Conservation (phyloP, 768 basidiomycete genomes). For the Filobasidium wieringae region DNA sequence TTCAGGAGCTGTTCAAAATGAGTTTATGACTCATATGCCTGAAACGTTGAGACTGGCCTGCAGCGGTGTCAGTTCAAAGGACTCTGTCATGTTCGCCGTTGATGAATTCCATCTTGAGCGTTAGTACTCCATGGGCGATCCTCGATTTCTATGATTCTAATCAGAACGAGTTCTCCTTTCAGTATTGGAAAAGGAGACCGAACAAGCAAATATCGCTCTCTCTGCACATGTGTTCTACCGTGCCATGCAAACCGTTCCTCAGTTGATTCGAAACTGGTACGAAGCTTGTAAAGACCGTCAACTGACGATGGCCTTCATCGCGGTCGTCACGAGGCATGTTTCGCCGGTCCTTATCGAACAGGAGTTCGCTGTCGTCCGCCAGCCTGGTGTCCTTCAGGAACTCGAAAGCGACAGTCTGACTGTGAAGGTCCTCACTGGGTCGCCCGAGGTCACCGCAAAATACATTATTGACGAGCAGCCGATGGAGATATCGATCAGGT, state of each 20-base stretch:
- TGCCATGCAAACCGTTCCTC: slow-evolving; percentile 67
- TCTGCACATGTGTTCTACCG: slow-evolving; percentile 84
- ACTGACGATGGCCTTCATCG: slow-evolving; percentile 59
- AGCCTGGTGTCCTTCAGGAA: slow-evolving; percentile 41
- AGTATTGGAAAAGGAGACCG: slow-evolving; percentile 30
- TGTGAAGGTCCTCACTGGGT: slow-evolving; percentile 58
- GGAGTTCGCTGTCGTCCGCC: slow-evolving; percentile 59
- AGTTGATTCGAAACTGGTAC: slow-evolving; percentile 74
- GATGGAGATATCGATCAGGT: slow-evolving; percentile 72
- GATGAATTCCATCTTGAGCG: slow-evolving; percentile 65
- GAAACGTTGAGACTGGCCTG: slow-evolving; percentile 53
- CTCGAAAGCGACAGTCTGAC: slow-evolving; percentile 60
- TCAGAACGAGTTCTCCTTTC: not conserved
- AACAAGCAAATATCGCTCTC: slow-evolving; percentile 47
- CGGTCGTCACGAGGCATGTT: slow-evolving; percentile 71
- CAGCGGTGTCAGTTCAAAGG: slow-evolving; percentile 56
- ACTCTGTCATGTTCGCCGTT: slow-evolving; percentile 71
- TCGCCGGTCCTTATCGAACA: slow-evolving; percentile 75
- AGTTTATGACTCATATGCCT: slow-evolving; percentile 64
- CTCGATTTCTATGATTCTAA: not conserved
- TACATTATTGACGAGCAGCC: slow-evolving; percentile 88
- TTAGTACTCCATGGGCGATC: slow-evolving; percentile 2
- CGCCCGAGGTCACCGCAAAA: slow-evolving; percentile 69
- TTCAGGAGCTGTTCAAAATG: slow-evolving; percentile 50
- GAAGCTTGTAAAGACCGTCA: slow-evolving; percentile 80